These are phyloP conservation scores for Nicotiana rustica DNA, from an alignment of 305 asterid genomes.

Conservation along the genomic window DNA sequence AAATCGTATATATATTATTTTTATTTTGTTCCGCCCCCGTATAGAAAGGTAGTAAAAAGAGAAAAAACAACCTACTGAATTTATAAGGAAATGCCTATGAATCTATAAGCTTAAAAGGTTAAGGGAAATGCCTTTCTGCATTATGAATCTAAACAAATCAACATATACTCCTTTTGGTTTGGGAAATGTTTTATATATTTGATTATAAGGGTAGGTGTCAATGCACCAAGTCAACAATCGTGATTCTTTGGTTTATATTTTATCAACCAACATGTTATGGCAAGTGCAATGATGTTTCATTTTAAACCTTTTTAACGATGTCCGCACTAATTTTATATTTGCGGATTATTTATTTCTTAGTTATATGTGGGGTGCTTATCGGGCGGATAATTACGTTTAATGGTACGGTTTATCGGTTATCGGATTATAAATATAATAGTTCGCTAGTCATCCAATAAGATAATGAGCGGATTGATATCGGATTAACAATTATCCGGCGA, in stretches of 20 bases:
- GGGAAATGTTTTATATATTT: background rate
- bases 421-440: no score
- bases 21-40: background rate
- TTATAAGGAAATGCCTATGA: no score
- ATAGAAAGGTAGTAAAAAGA: background rate
- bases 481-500: no score
- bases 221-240: conserved; percentile 13
- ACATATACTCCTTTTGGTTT: background rate
- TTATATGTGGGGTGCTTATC: background rate
- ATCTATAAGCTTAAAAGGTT: background rate
- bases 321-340: background rate
- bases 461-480: no score
- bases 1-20: background rate
- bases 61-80: no score
- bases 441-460: no score
- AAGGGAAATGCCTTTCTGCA: background rate
- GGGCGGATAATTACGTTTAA: no score
- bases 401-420: no score
- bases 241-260: background rate
- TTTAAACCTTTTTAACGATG: background rate
- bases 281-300: conserved; percentile 20
- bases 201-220: background rate
- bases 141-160: background rate
- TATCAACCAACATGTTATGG: background rate
- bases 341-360: background rate